Conservation (phyloP, 768 basidiomycete genomes). For the Lactarius evosmus region DNA sequence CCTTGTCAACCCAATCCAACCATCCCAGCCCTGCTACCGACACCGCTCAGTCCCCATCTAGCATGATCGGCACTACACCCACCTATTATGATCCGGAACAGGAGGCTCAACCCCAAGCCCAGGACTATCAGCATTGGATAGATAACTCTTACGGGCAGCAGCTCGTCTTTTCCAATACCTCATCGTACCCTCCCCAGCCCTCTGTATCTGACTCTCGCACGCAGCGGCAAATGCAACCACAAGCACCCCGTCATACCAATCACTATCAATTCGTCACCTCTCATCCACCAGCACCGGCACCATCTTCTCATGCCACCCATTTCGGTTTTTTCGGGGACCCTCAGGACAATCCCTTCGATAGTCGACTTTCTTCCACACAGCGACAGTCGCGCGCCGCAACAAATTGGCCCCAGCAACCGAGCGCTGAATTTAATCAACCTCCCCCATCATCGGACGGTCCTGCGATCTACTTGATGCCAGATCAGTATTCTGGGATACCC, state of each 20-base stretch:
- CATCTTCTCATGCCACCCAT: background rate
- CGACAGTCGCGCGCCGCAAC: background rate
- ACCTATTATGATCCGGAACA: conserved; percentile 28
- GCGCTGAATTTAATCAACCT: background rate
- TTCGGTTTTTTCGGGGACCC: background rate
- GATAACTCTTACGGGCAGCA: conserved; percentile 2
- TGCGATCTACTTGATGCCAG: background rate
- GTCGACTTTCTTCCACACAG: background rate
- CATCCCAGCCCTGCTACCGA: conserved; percentile 6
- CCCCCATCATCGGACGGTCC: background rate
- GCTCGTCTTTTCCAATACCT: background rate
- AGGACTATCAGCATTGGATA: conserved; percentile 22
- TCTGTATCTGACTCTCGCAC: background rate
- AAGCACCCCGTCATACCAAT: conserved; percentile 5
- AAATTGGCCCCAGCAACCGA: background rate
- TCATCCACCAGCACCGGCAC: background rate
- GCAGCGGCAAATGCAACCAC: background rate
- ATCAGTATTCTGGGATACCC: background rate
- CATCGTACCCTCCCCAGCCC: background rate
- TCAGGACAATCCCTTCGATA: background rate
- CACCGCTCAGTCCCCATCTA: conserved; percentile 6
- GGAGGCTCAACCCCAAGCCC: conserved; percentile 9
- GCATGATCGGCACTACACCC: conserved; percentile 30
- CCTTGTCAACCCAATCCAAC: background rate
- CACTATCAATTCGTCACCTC: conserved; percentile 22